Percentiles rank a stretch among this genome's conserved stretches.
Evolutionary conservation across 257 asterid species (phyloP).

Genomic region (Verbascum thapsus): DNA sequence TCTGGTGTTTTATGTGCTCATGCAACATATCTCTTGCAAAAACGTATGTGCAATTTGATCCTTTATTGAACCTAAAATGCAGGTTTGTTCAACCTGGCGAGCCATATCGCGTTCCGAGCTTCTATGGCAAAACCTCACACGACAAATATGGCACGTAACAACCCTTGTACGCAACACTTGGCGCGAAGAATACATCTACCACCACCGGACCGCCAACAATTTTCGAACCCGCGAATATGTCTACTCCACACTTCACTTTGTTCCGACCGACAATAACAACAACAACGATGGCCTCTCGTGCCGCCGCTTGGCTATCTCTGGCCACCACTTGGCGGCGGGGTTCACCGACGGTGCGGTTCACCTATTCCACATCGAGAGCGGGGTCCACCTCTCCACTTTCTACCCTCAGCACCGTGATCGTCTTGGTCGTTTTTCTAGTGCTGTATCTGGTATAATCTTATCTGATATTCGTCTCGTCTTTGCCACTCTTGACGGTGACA

Average conservation of each 20-base stretch:
- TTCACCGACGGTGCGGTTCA: conserved; percentile 73
- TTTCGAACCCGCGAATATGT: conserved; percentile 47
- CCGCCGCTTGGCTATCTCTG: conserved; percentile 75
- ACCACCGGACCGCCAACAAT: conserved; percentile 63
- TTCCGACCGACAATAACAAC: conserved; percentile 41
- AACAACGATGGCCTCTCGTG: conserved; percentile 43
- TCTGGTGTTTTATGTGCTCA: too few relatives aligned
- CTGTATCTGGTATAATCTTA: conserved; percentile 63
- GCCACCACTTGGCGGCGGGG: conserved; percentile 75
- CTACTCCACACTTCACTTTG: conserved; percentile 48
- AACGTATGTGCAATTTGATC: too few relatives aligned
- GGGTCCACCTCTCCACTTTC: conserved; percentile 53
- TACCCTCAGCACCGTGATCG: conserved; percentile 68
- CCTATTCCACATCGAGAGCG: conserved; percentile 49
- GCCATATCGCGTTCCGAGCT: conserved; percentile 78
- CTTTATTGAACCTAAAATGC: background rate
- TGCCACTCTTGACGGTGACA: conserved; percentile 76
- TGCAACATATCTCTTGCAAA: too few relatives aligned
- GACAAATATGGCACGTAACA: conserved; percentile 56
- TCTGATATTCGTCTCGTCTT: conserved; percentile 49
- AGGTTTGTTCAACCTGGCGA: conserved; percentile 96
- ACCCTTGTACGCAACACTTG: conserved; percentile 51
- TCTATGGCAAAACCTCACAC: conserved; percentile 72
- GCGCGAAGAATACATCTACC: conserved; percentile 79
- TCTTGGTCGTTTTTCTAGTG: conserved; percentile 62